Base-by-base conservation (phyloP, 257 asterid genomes). In the Avicennia marina region DNA sequence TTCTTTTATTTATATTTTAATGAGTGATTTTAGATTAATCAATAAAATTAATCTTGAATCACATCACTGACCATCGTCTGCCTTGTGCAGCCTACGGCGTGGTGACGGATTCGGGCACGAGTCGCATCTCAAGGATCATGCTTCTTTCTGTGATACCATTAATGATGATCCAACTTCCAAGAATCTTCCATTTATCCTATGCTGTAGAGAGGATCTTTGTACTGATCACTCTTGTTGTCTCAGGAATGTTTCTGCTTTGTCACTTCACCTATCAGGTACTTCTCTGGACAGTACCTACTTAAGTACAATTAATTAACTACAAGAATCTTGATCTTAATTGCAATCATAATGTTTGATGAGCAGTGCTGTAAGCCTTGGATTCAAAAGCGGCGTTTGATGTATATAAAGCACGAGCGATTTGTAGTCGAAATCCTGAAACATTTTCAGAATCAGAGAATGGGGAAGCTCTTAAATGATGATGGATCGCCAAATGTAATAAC, bases 191-290 rank as follows among this genome's bases (percentile, higher is more conserved):
- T 7, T 36, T 53, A 15, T 77, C 81, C n/a, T 33, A 2, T 45
- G 26, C 13, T 24, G 26, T 55, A 45, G 75, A 68, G 60, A 58
- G 53, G 15, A 24, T 53, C 27, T 50, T 60, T 44, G 55, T 75
- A 18, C 17, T 67, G 16, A 33, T 73, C 44, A 42, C 68, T n/a
- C 80, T 81, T 24, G 12, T 70, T 44, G 62, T 78, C 32, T 78
- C 89, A 2, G 33, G 68, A 53, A 7, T 20, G 8, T 70, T 70
- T 70, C 36, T 81, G 65, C 20, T 75, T 26, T 52, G 60, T 12
- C 70, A 78, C 77, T 78, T 75, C 75, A 50, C 72, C 64, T 75
- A 81, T 55, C 89, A 78, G 85, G 89, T 81, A 63, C 6, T 16
- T 11, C 12, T 31, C 40, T 10, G 13, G 9, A n/a, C 26, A 2